Evolutionary conservation across 345 rosid genomes (phyloP).

Genomic region (Camelina hispida): DNA sequence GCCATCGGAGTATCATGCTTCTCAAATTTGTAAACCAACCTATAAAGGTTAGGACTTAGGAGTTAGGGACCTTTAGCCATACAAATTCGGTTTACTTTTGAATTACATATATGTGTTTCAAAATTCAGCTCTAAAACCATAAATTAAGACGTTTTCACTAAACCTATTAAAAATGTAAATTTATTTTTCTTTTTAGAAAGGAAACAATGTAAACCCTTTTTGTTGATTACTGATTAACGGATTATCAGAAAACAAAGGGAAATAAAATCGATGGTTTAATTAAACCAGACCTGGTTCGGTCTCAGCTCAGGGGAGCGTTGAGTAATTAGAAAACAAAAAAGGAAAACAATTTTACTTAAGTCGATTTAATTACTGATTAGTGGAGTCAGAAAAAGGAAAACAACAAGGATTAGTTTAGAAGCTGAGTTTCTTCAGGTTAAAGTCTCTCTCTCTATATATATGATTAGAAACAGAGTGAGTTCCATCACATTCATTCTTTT

Average conservation of each 20-base stretch:
- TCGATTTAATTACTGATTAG: conserved; percentile 3
- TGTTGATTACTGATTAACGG: too few species aligned
- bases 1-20: conserved; percentile 74
- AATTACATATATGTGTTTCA: too few species aligned
- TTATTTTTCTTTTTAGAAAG: too few species aligned
- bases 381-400: conserved; percentile 5
- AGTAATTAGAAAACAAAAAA: neutral
- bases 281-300: neutral
- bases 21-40: conserved; percentile 68
- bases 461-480: neutral
- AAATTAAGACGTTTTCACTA: too few species aligned
- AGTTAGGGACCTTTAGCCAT: neutral
- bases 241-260: too few species aligned
- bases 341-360: neutral
- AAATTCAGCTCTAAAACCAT: too few species aligned
- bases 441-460: neutral
- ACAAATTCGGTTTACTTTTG: too few species aligned
- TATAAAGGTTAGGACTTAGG: conserved; percentile 32
- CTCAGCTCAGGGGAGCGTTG: neutral
- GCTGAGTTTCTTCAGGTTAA: neutral
- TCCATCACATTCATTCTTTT: neutral
- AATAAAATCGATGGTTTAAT: neutral
- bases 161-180: too few species aligned
- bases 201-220: too few species aligned
- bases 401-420: neutral